Evolutionary conservation across 2,329 filamentous ascomycete genomes (phyloP).

Genomic region (Neospermospora avenae): DNA sequence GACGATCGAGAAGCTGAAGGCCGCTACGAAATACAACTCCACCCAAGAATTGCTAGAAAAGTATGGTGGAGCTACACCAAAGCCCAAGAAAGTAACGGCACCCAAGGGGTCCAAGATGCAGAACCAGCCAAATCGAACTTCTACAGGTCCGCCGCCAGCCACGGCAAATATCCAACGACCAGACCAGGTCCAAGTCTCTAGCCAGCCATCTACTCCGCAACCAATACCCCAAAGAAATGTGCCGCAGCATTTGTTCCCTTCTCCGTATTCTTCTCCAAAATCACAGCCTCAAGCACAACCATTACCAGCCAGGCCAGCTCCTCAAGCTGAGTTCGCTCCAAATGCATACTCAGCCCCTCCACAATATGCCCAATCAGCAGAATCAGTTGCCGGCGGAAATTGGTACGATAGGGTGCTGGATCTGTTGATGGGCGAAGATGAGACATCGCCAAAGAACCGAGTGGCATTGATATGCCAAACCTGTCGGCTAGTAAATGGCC

Average conservation of each 20-base stretch:
- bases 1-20: slow-evolving; percentile 92
- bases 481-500: slow-evolving; percentile 90
- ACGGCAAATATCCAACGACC: slow-evolving; percentile 59
- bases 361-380: slow-evolving; percentile 30
- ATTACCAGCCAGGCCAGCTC: background rate
- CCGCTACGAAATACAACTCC: slow-evolving; percentile 92
- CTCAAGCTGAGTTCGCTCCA: slow-evolving; percentile 64
- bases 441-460: slow-evolving; percentile 86
- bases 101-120: slow-evolving; percentile 24
- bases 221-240: slow-evolving; percentile 20
- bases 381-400: slow-evolving; percentile 44
- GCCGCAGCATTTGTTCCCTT: slow-evolving; percentile 20
- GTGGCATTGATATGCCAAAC: slow-evolving; percentile 78
- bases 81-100: slow-evolving; percentile 30
- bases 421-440: slow-evolving; percentile 89
- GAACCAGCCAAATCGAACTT: slow-evolving; percentile 41
- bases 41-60: slow-evolving; percentile 92
- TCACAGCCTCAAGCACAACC: slow-evolving; percentile 14
- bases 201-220: slow-evolving; percentile 29
- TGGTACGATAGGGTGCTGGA: slow-evolving; percentile 98
- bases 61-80: slow-evolving; percentile 62
- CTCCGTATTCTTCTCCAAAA: slow-evolving; percentile 15
- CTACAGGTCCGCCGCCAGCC: slow-evolving; percentile 57
- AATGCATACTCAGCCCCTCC: slow-evolving; percentile 56
- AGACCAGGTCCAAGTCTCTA: slow-evolving; percentile 25